Evolutionary conservation across 2,329 filamentous ascomycete species (phyloP).

Genomic region (Ophiobolus disseminans): DNA sequence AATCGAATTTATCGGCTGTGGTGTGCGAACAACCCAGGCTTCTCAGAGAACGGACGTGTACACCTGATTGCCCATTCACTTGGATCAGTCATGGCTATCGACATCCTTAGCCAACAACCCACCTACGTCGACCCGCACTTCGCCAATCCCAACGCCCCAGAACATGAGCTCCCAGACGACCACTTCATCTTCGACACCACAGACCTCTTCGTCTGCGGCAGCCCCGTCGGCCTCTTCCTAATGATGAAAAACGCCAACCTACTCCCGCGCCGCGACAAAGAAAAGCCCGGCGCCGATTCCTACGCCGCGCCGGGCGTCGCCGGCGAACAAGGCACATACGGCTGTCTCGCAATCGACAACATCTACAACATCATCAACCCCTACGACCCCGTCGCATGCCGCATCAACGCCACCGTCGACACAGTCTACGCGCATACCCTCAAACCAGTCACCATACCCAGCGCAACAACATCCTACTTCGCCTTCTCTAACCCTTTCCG

Average conservation of each 20-base stretch:
- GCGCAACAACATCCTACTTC: slow-evolving; percentile 63
- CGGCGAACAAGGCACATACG: slow-evolving; percentile 81
- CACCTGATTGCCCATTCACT: slow-evolving; percentile 94
- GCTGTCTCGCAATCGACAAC: slow-evolving; percentile 92
- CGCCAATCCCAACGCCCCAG: slow-evolving; percentile 38
- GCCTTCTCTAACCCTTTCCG: slow-evolving; percentile 51
- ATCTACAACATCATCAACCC: slow-evolving; percentile 90
- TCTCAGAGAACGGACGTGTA: slow-evolving; percentile 79
- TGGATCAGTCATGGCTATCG: slow-evolving; percentile 91
- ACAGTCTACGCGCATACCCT: slow-evolving; percentile 77
- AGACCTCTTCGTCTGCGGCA: slow-evolving; percentile 88
- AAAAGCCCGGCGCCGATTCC: slow-evolving; percentile 76
- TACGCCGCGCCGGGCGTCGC: slow-evolving; percentile 64
- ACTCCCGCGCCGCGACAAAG: slow-evolving; percentile 75
- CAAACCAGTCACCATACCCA: slow-evolving; percentile 80
- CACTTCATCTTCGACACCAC: slow-evolving; percentile 90
- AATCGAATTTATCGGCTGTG: slow-evolving; percentile 95
- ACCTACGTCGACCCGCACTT: slow-evolving; percentile 65
- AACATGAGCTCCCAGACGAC: slow-evolving; percentile 58
- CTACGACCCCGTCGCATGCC: slow-evolving; percentile 84
- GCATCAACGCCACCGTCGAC: slow-evolving; percentile 90
- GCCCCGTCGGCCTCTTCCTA: slow-evolving; percentile 90
- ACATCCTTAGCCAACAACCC: slow-evolving; percentile 88
- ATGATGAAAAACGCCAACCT: slow-evolving; percentile 78
- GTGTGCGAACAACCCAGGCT: slow-evolving; percentile 92